Evolutionary conservation across 2,329 filamentous ascomycete species (phyloP), one percentile per base, ranked within the genome.

Genomic region (Coleophoma crateriformis): DNA sequence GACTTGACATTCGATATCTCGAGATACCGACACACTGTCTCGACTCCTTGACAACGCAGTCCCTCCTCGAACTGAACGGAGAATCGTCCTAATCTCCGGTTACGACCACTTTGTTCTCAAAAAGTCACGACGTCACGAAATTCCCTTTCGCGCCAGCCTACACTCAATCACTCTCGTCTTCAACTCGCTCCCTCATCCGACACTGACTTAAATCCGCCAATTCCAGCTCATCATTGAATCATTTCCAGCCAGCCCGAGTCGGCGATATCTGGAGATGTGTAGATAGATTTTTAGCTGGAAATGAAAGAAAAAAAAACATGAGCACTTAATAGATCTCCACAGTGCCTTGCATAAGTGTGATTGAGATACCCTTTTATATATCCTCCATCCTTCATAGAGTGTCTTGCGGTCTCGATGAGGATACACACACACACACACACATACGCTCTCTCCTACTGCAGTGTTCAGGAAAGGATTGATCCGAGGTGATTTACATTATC

Each of bases 51-150:
- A 56, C 56, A 61, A 60, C 51, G 55, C 61, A 61, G 64, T 55
- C 56, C 61, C 62, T 49, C 54, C 53, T 60, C 53, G 58, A 64
- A 63, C 63, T 57, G 51, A 64, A 63, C 41, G 41, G 64, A 67
- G 64, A 66, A 66, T 59, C 64, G 64, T 57, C 64, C 60, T 65
- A 64, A 65, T 67, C 64, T 67, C 64, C 61, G 58, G 58, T 61
- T 62, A 64, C 61, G 63, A 65, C 62, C 62, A 50, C 50, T 50
- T 56, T 56, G 52, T 59, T 62, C 58, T 61, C 55, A 51, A 61
- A 58, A 63, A 62, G 59, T 64, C 59, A 65, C 61, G 58, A 62
- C 55, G 43, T 53, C 50, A 60, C 51, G 48, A 55, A 47, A 44
- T 48, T 50, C 50, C 58, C 53, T 46, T 57, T 57, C 52, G 51